phyloP scores from a whole-genome alignment of 352 stramenopile genomes.

The Globisporangium acanthophoron region DNA sequence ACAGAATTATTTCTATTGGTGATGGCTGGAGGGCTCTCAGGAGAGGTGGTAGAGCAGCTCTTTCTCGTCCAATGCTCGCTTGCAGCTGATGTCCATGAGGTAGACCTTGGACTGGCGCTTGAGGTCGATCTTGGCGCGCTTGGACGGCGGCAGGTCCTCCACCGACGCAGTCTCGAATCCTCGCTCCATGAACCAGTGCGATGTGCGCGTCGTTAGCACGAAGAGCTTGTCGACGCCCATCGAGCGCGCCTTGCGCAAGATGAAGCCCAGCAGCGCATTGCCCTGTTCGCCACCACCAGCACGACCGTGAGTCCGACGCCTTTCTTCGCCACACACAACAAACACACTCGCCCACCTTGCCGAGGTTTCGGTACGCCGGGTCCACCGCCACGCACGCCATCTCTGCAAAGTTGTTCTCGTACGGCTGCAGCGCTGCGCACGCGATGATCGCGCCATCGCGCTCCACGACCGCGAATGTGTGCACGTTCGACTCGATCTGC shows the following conservation, averaged over 20 bases:
- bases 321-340: background rate
- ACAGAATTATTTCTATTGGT: background rate
- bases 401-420: slow-evolving; percentile 87
- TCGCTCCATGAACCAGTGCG: slow-evolving; percentile 98
- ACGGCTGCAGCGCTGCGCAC: slow-evolving; percentile 85
- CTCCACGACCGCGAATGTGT: slow-evolving; percentile 86
- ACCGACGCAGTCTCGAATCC: slow-evolving; percentile 91
- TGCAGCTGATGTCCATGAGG: slow-evolving; percentile 85
- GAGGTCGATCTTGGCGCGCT: slow-evolving; percentile 71
- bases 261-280: slow-evolving; percentile 88
- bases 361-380: slow-evolving; percentile 76
- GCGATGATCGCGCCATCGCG: slow-evolving; percentile 87
- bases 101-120: slow-evolving; percentile 87
- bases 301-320: background rate
- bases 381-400: slow-evolving; percentile 90
- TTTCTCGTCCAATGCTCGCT: slow-evolving; percentile 78
- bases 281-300: slow-evolving; percentile 29
- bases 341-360: slow-evolving; percentile 34
- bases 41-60: slow-evolving; percentile 71
- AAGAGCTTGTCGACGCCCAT: slow-evolving; percentile 92
- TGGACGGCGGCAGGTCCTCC: slow-evolving; percentile 80
- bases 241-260: slow-evolving; percentile 82
- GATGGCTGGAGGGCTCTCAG: slow-evolving; percentile 7
- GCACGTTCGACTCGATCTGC: slow-evolving; percentile 86
- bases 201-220: slow-evolving; percentile 97